phyloP scores from a whole-genome alignment of 148 eudicot genomes.

The Nepenthes mirabilis region DNA sequence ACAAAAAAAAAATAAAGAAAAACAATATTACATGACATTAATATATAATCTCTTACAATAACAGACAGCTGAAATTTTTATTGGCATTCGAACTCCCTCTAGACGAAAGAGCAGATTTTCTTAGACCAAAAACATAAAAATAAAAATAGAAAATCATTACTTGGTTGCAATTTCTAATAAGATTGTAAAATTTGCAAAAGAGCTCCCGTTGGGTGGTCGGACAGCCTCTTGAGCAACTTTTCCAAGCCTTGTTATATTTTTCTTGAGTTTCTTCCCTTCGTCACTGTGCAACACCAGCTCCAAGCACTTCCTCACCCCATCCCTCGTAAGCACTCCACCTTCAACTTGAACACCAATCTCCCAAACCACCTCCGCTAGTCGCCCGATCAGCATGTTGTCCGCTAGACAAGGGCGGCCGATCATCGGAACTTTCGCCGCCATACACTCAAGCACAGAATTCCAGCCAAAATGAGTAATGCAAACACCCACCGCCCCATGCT shows the following conservation, averaged over 20 bases:
- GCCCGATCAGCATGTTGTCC: conserved; percentile 20
- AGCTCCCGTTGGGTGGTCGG: conserved; percentile 15
- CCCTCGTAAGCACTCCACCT: conserved; percentile 16
- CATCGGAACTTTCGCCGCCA: conserved; percentile 16
- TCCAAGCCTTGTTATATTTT: conserved; percentile 7
- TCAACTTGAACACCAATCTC: conserved; percentile 16
- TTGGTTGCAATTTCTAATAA: too few species aligned
- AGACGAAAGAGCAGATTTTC: too few species aligned
- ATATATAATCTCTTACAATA: too few species aligned
- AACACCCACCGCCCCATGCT: conserved; percentile 17
- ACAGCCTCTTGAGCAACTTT: conserved; percentile 11
- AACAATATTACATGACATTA: too few species aligned
- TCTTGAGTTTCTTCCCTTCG: conserved; percentile 20
- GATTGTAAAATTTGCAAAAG: neutral
- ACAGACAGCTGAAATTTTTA: too few species aligned
- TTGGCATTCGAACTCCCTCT: too few species aligned
- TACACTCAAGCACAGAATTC: conserved; percentile 19
- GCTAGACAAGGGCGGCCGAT: conserved; percentile 20
- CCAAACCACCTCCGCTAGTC: conserved; percentile 21
- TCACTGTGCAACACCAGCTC: conserved; percentile 7
- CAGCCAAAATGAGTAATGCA: conserved; percentile 27
- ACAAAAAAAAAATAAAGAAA: too few species aligned
- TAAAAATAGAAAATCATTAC: too few species aligned
- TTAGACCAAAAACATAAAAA: too few species aligned
- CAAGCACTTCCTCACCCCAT: conserved; percentile 10